phyloP scores from a whole-genome alignment of 352 stramenopile species.

The Phytopythium aichiense region DNA sequence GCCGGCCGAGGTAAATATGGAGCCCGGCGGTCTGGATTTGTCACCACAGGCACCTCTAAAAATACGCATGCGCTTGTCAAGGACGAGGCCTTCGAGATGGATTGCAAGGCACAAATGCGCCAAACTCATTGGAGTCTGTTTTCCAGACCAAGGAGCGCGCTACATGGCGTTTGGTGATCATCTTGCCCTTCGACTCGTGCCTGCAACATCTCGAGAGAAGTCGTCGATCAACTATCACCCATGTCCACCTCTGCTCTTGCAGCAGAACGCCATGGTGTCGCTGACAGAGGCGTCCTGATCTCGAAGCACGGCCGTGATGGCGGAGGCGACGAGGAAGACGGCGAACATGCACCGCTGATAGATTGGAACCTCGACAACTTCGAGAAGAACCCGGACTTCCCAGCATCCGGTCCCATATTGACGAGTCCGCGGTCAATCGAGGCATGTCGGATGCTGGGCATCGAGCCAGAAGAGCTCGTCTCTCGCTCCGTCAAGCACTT shows the following conservation, averaged over 20 bases:
- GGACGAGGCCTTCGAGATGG: not conserved
- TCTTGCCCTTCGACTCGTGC: not conserved
- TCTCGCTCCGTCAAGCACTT: constrained; percentile 58
- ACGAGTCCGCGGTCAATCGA: constrained; percentile 69
- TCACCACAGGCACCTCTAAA: not conserved
- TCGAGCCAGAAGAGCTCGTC: constrained; percentile 65
- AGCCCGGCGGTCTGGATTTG: not conserved
- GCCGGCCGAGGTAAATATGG: not conserved
- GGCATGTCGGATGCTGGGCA: constrained; percentile 67
- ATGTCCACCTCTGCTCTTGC: not conserved
- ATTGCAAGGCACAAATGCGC: not conserved
- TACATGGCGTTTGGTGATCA: not conserved
- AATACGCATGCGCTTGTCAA: not conserved
- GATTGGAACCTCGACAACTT: constrained; percentile 55
- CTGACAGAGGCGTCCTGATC: not conserved
- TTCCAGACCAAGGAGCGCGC: not conserved
- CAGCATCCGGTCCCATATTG: constrained; percentile 30
- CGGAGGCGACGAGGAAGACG: not conserved
- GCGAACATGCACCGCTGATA: not conserved
- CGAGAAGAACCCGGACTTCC: constrained; percentile 29
- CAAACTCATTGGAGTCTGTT: not conserved
- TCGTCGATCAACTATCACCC: not conserved
- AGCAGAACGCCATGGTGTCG: not conserved
- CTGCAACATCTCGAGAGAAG: not conserved
- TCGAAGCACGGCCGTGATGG: no score